Evolutionary conservation across 1,139 yeast genomes (phyloP).

Genomic region (Magnusiomyces suaveolens): DNA sequence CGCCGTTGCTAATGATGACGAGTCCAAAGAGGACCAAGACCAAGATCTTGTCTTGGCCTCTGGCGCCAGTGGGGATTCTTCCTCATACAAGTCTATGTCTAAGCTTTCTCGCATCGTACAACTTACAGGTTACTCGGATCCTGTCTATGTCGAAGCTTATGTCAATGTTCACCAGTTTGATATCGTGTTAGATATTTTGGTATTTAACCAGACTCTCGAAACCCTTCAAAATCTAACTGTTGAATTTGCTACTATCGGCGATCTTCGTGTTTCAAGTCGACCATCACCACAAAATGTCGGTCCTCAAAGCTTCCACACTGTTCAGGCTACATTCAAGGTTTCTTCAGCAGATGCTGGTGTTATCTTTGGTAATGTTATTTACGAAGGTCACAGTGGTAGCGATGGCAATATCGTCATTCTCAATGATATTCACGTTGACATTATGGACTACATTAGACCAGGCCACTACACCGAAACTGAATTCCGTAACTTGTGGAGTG

Average conservation of each 20-base stretch:
- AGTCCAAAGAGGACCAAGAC: constrained; percentile 26
- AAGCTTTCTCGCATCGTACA: constrained; percentile 82
- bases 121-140: constrained; percentile 94
- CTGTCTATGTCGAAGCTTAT: constrained; percentile 95
- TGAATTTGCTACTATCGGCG: constrained; percentile 95
- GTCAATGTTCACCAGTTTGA: constrained; percentile 93
- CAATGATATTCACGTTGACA: constrained; percentile 91
- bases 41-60: constrained; percentile 35
- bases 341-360: constrained; percentile 97
- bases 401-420: constrained; percentile 85
- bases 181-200: constrained; percentile 83
- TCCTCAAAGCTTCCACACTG: constrained; percentile 90
- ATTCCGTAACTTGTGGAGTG: constrained; percentile 98
- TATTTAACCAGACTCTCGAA: constrained; percentile 88
- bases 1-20: constrained; percentile 33
- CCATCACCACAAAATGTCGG: constrained; percentile 88
- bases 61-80: constrained; percentile 37
- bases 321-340: constrained; percentile 84
- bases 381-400: constrained; percentile 91
- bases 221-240: constrained; percentile 87
- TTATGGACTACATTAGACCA: constrained; percentile 95
- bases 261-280: constrained; percentile 84
- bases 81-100: constrained; percentile 53
- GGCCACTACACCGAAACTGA: constrained; percentile 79
- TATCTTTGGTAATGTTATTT: constrained; percentile 94